Evolutionary conservation across 441 rosid species (phyloP).

Genomic region (Erysimum cheiri): DNA sequence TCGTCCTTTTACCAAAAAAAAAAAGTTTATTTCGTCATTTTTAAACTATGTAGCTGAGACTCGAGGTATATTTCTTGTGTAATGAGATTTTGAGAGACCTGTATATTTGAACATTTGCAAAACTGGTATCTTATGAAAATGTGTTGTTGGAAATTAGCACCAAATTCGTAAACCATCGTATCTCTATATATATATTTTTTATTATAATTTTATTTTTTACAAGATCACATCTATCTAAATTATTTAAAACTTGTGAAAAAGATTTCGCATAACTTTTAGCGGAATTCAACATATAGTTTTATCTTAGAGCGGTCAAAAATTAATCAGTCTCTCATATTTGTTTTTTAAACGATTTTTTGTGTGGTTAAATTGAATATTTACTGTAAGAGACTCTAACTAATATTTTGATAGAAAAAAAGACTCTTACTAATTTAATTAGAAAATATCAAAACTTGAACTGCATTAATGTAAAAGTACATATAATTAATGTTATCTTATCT

Average conservation of each 20-base stretch:
- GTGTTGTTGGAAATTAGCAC: neutral
- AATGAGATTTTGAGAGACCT: neutral
- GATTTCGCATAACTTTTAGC: neutral
- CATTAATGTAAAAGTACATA: too few relatives aligned
- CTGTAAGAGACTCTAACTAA: neutral
- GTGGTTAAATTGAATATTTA: neutral
- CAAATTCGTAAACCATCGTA: neutral
- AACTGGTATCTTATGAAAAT: neutral
- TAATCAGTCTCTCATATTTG: neutral
- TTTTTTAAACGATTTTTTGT: neutral
- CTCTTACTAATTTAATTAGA: too few relatives aligned
- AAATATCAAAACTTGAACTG: too few relatives aligned
- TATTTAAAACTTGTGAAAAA: neutral
- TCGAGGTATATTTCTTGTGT: neutral
- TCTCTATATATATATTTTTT: neutral
- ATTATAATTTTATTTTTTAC: neutral
- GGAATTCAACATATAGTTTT: neutral
- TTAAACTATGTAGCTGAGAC: too few relatives aligned
- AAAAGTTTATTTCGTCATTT: too few relatives aligned
- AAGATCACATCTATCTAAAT: neutral
- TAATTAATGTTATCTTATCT: too few relatives aligned
- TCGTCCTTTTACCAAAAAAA: too few relatives aligned
- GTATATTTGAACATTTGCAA: neutral
- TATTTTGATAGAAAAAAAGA: neutral
- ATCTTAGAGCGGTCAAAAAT: neutral